Evolutionary conservation across 208 protist species (phyloP).

Genomic region (Paratrypanosoma confusum): DNA sequence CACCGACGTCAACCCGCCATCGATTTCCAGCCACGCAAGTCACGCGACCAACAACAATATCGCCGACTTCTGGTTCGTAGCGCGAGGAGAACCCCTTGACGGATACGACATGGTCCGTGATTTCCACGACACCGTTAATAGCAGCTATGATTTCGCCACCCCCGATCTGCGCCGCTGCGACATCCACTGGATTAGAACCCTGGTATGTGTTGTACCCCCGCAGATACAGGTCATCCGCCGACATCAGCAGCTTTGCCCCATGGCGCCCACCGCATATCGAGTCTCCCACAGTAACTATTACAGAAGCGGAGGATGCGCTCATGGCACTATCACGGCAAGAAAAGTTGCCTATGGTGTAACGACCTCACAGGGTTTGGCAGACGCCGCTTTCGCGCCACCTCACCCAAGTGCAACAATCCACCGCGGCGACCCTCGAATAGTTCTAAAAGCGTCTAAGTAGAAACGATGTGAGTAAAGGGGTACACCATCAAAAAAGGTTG

Average conservation of each 20-base stretch:
- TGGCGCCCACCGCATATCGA: slow-evolving; percentile 54
- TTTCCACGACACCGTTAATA: slow-evolving; percentile 66
- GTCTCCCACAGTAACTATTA: slow-evolving; percentile 61
- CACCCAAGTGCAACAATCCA: too few relatives aligned
- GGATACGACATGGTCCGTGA: slow-evolving; percentile 80
- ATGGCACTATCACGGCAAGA: too few relatives aligned
- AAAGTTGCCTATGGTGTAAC: too few relatives aligned
- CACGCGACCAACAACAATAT: slow-evolving; percentile 95
- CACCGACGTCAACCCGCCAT: slow-evolving; percentile 94
- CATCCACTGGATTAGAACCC: slow-evolving; percentile 36
- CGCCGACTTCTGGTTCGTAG: slow-evolving; percentile 94
- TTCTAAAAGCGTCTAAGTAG: too few relatives aligned
- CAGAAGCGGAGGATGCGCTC: too few relatives aligned
- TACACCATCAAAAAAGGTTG: too few relatives aligned
- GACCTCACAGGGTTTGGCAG: too few relatives aligned
- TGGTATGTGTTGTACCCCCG: slow-evolving; percentile 68
- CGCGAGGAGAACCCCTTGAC: slow-evolving; percentile 55
- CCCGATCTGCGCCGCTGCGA: slow-evolving; percentile 35
- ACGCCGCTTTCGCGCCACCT: too few relatives aligned
- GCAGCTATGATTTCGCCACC: slow-evolving; percentile 74
- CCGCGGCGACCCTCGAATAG: too few relatives aligned
- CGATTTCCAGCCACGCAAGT: slow-evolving; percentile 83
- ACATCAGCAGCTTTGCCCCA: slow-evolving; percentile 16
- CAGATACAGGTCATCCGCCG: slow-evolving; percentile 49
- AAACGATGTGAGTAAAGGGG: too few relatives aligned